Evolutionary conservation across 768 basidiomycete species (phyloP).

Genomic region (Calocybe gangraenosa): DNA sequence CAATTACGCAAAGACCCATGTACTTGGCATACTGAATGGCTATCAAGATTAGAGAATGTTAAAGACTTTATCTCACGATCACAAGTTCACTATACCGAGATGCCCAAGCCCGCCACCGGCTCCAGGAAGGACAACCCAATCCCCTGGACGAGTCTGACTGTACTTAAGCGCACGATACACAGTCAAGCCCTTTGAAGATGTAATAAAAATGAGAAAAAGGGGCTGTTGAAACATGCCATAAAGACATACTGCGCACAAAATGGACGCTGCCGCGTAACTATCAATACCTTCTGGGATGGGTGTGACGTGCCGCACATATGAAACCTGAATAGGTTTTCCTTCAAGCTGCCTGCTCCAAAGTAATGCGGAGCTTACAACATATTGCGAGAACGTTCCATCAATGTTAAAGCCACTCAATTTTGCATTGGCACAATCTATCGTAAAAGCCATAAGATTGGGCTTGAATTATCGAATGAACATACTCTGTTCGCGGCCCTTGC

Average conservation of each 20-base stretch:
- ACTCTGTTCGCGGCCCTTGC: constrained; percentile 76
- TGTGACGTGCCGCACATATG: constrained; percentile 70
- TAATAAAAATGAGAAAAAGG: no score
- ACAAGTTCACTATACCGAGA: constrained; percentile 41
- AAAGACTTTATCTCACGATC: neutral
- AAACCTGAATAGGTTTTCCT: constrained; percentile 35
- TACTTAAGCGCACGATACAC: constrained; percentile 85
- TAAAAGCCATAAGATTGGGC: constrained; percentile 2
- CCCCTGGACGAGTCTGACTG: constrained; percentile 56
- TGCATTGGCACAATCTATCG: constrained; percentile 52
- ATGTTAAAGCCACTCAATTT: constrained; percentile 67
- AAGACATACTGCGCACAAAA: constrained; percentile 67
- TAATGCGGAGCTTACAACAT: constrained; percentile 37
- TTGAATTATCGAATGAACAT: constrained; percentile 14
- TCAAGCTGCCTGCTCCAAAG: no score
- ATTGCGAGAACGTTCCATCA: constrained; percentile 76
- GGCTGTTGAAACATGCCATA: neutral
- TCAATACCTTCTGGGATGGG: constrained; percentile 69
- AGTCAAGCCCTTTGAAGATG: constrained; percentile 71
- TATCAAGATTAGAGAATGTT: constrained; percentile 14
- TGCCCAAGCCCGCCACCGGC: constrained; percentile 84
- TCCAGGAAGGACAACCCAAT: constrained; percentile 75
- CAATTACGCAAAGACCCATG: constrained; percentile 78
- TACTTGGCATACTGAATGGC: constrained; percentile 78
- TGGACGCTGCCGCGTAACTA: constrained; percentile 65